Evolutionary conservation across 805 yeast genomes (phyloP), one percentile per base, ranked within the genome.

Genomic region (Teunomyces lycoperdinae): DNA sequence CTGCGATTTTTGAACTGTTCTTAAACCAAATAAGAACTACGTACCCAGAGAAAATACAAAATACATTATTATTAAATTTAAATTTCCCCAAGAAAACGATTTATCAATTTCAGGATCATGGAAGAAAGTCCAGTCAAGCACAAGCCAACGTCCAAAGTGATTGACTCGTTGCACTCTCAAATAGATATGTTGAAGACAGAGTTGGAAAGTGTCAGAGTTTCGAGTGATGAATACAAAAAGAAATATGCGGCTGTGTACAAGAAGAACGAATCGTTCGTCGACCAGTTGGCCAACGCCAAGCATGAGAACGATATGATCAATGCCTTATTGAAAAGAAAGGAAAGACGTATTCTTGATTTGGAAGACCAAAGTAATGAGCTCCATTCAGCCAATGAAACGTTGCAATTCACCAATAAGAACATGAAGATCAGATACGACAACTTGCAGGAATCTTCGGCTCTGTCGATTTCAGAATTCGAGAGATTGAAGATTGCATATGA

Each of bases 261-360:
- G 58, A 73, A 80, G 64, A 70, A 83, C 56, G 83, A 79, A 54
- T 69, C 76, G 47, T 68, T 78, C 45, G 74, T 81, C 31, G 89
- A 84, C 56, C 87, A 83, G 63, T 64, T 84, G 50, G 81, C 89
- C 28, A 83, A 83, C 52, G 71, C 86, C 33, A 85, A 85, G 63
- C 91, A 86, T 62, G 92, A 89, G 58, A 84, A 84, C 56, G 90
- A 87, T 53, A 84, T 84, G 70, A 73, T 85, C 38, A 84, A 79
- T 57, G 81, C 89, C 1, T 67, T 87, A 52, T 66, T 88, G 49
- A 80, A 78, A 51, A 71, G 95, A 45, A 86, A 87, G 57, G 89
- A 86, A 56, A 73, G 91, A 44, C 71, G 88, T 45, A 77, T 87
- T 24, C 58, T 70, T 28, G 92, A 85, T 54, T 66, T 87, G 56